phyloP scores from a whole-genome alignment of 352 stramenopile genomes.

The Phytophthora citricola region DNA sequence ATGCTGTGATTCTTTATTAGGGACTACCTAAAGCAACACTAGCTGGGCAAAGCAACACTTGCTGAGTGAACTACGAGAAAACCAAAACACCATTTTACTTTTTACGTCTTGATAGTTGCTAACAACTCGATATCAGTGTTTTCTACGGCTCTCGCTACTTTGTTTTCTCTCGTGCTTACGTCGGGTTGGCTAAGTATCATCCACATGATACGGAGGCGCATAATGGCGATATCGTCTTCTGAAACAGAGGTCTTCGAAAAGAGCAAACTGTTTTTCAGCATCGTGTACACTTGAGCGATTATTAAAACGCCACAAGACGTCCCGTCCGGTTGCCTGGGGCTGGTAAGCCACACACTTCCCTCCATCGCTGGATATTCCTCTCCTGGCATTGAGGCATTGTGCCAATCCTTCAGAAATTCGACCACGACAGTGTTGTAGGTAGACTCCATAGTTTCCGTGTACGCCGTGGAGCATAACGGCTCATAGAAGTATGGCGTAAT shows the following conservation, averaged over 20 bases:
- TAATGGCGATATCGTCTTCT: not conserved
- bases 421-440: not conserved
- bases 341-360: conserved; percentile 2
- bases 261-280: not conserved
- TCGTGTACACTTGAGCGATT: not conserved
- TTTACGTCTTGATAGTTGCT: not conserved
- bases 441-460: not conserved
- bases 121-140: conserved; percentile 12
- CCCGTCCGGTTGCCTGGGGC: conserved; percentile 4
- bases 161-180: not conserved
- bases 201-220: conserved; percentile 2
- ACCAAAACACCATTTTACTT: not conserved
- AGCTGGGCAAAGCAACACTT: not conserved
- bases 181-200: conserved; percentile 8
- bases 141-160: not conserved
- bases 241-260: not conserved
- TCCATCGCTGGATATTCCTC: not conserved
- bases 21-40: too few relatives aligned
- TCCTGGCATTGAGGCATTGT: not conserved
- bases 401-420: conserved; percentile 4
- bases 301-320: conserved; percentile 8
- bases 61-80: not conserved
- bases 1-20: conserved; percentile 1
- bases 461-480: not conserved
- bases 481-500: conserved; percentile 19